Percentiles rank a stretch among this genome's conserved stretches.
phyloP scores from a whole-genome alignment of 2,329 filamentous ascomycete genomes.

The Gaeumannomyces sp. region DNA sequence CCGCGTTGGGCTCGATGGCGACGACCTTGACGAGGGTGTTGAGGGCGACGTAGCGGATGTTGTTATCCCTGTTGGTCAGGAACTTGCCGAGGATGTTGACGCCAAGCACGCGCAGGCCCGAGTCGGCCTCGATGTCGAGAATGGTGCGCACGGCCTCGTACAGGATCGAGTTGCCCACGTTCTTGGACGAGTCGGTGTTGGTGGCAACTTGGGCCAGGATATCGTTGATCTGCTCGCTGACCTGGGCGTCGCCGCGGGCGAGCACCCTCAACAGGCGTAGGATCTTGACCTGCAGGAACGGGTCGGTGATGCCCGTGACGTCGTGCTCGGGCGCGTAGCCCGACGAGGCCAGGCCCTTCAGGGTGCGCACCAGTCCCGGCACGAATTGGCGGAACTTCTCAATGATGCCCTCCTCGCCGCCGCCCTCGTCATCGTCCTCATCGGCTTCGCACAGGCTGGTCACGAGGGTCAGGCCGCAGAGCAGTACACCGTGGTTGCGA shows the following conservation, averaged over 20 bases:
- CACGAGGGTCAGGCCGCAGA: constrained; percentile 87
- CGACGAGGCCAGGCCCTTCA: constrained; percentile 89
- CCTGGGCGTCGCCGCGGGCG: constrained; percentile 76
- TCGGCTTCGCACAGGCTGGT: constrained; percentile 92
- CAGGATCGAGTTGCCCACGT: constrained; percentile 95
- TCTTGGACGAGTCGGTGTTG: constrained; percentile 97
- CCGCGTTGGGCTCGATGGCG: constrained; percentile 93
- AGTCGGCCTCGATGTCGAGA: constrained; percentile 95
- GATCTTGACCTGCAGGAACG: constrained; percentile 96
- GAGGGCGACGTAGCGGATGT: constrained; percentile 94
- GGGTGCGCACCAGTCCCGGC: constrained; percentile 77
- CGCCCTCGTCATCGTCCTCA: constrained; percentile 85
- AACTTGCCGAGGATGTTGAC: constrained; percentile 98
- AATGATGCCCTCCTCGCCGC: constrained; percentile 80
- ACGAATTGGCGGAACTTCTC: constrained; percentile 86
- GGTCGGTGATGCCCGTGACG: constrained; percentile 95
- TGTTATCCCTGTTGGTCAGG: constrained; percentile 96
- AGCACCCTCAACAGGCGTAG: constrained; percentile 79
- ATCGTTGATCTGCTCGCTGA: constrained; percentile 97
- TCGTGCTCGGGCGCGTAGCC: constrained; percentile 98
- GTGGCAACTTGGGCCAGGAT: constrained; percentile 96
- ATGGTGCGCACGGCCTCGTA: constrained; percentile 98
- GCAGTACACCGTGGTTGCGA: constrained; percentile 88
- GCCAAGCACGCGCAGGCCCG: constrained; percentile 84
- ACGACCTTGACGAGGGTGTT: constrained; percentile 98